phyloP scores from a whole-genome alignment of 2,329 filamentous ascomycete species.

The Xylaria sp. region DNA sequence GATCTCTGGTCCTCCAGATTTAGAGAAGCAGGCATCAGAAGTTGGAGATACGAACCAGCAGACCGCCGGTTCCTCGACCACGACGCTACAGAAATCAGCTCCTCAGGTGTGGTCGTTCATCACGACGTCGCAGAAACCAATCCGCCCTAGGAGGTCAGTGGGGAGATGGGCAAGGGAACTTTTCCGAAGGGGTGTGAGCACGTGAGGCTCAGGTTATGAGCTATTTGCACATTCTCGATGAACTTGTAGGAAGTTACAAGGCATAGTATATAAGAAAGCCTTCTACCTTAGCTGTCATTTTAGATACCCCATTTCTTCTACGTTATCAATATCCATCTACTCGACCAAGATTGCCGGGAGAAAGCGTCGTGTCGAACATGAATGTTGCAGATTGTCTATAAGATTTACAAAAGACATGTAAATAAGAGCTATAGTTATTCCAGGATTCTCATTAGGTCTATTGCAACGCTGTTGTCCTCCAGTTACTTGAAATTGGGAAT shows the following conservation, averaged over 20 bases:
- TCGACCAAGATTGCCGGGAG: too few relatives aligned
- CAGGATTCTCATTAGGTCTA: too few relatives aligned
- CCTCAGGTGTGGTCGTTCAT: not conserved
- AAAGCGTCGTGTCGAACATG: too few relatives aligned
- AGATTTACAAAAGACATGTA: too few relatives aligned
- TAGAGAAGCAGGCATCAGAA: not conserved
- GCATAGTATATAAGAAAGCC: not conserved
- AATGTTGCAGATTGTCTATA: too few relatives aligned
- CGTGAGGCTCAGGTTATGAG: not conserved
- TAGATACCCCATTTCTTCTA: too few relatives aligned
- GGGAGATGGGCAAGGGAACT: slow-evolving; percentile 3
- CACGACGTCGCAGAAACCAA: not conserved
- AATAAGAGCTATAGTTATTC: too few relatives aligned
- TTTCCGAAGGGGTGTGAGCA: not conserved
- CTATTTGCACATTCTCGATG: not conserved
- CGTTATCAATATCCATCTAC: too few relatives aligned
- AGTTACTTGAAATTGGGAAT: too few relatives aligned
- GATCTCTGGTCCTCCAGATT: not conserved
- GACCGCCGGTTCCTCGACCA: not conserved
- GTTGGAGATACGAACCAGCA: not conserved
- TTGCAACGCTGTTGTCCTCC: too few relatives aligned
- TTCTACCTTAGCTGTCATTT: not conserved
- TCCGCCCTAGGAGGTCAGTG: not conserved
- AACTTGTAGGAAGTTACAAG: not conserved
- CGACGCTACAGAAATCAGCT: not conserved